These are phyloP conservation scores for Mycena citricolor DNA, from an alignment of 1,284 basidiomycete species.

Conservation along the genomic window DNA sequence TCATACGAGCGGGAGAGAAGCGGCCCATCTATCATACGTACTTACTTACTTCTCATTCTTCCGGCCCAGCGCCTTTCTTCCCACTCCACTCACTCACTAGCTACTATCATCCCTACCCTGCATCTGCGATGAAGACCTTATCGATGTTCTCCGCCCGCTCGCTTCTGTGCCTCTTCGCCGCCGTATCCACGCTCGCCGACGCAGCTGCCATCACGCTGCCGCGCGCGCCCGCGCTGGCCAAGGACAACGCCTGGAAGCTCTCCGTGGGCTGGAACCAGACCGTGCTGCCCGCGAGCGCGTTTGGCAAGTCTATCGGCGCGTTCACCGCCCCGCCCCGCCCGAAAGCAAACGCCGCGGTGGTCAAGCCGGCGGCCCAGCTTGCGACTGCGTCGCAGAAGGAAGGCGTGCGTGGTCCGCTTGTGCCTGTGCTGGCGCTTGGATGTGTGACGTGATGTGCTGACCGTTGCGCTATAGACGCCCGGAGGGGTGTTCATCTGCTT, in stretches of 20 bases:
- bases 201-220: no score
- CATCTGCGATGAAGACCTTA: no score
- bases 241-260: slow-evolving; percentile 6
- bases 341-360: not conserved
- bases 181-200: no score
- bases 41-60: no score
- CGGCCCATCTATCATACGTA: no score
- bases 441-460: no score
- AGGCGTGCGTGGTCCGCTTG: slow-evolving; percentile 1
- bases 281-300: slow-evolving; percentile 4
- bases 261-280: slow-evolving; percentile 19
- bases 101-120: no score
- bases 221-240: not conserved
- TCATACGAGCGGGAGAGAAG: no score
- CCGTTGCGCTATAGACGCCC: not conserved
- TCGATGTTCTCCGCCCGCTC: no score
- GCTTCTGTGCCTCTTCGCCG: no score
- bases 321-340: slow-evolving; percentile 12
- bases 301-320: slow-evolving; percentile 16
- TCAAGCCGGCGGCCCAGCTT: not conserved
- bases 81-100: no score
- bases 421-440: slow-evolving; percentile 13
- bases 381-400: not conserved
- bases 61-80: no score
- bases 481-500: slow-evolving; percentile 2